Base-by-base conservation (phyloP, 352 stramenopile genomes). In the Hyphochytrium catenoides region DNA sequence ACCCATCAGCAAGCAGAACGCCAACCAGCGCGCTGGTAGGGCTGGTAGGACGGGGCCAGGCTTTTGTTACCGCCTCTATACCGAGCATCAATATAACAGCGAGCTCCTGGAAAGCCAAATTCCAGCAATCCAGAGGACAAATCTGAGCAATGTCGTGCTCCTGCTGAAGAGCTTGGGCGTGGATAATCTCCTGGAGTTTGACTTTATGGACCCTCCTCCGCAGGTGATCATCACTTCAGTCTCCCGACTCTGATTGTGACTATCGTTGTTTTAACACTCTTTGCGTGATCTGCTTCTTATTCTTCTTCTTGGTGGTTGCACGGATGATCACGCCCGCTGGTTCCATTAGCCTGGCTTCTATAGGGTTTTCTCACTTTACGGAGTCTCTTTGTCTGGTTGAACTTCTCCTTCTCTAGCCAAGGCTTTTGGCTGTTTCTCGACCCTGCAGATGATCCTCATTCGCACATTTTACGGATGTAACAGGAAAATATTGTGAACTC, bases 201-300 rank as follows among this genome's bases (percentile, higher is more conserved):
- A 96, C 52, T 99, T 97, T 47, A 98, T 98, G 87, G 85, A 96
- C 44, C 87, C 88, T 27, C 91, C 91, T 9, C 89, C 90, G 2
- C 57, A 79, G 31, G 68, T 82, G 39, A 19, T 31, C 28, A 4
- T 45, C 2, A 2, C 31, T 12, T 33, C 56, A 41, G 47, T n/a
- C n/a, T n/a, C n/a, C n/a, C n/a, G n/a, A n/a, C n/a, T n/a, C n/a
- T n/a, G n/a, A n/a, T n/a, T 51, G 26, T 6, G 19, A 0, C 1
- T 47, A 41, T 26, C 8, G 8, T 38, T 46, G 2, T 42, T 42
- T 3, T 29, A 8, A 37, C 8, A 27, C 37, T 26, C 25, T 41
- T 31, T 41, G 22, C 5, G 14, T 38, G 14, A 29, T 23, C 8
- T 31, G 36, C 18, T n/a, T 12, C 21, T 6, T n/a, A 24, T 12